These are phyloP conservation scores for Podosphaera fusca DNA, from an alignment of 2,329 filamentous ascomycete genomes.

Conservation along the genomic window DNA sequence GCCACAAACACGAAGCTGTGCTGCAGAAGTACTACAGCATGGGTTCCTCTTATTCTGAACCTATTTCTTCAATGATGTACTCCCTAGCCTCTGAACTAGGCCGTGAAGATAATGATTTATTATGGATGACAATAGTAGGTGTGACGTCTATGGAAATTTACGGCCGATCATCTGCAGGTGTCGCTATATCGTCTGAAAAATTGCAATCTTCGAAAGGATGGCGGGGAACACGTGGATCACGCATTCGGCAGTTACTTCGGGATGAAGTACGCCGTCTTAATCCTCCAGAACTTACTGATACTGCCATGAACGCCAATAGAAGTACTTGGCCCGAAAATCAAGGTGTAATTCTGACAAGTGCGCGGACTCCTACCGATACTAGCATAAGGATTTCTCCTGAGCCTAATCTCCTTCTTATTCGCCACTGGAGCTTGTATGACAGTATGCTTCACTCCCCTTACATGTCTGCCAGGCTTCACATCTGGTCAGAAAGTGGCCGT, in stretches of 20 bases:
- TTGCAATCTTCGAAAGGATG: conserved; percentile 40
- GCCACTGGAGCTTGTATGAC: conserved; percentile 95
- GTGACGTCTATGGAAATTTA: conserved; percentile 87
- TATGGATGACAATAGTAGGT: conserved; percentile 89
- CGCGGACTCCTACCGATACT: conserved; percentile 70
- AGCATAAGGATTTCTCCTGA: conserved; percentile 84
- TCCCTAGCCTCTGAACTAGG: conserved; percentile 85
- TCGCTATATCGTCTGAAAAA: conserved; percentile 39
- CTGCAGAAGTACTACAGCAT: conserved; percentile 66
- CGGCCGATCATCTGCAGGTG: conserved; percentile 60
- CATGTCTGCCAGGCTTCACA: conserved; percentile 71
- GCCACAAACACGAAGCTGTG: conserved; percentile 52
- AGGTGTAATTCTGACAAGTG: conserved; percentile 75
- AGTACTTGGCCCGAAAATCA: conserved; percentile 39
- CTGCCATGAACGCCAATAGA: conserved; percentile 32
- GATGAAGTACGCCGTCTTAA: conserved; percentile 91
- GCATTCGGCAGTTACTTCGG: conserved; percentile 63
- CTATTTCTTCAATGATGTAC: conserved; percentile 84
- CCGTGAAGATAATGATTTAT: conserved; percentile 82
- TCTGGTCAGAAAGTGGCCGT: conserved; percentile 77
- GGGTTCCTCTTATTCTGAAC: conserved; percentile 81
- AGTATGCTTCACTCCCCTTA: conserved; percentile 97
- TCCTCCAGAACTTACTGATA: conserved; percentile 40
- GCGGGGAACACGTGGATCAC: conserved; percentile 61
- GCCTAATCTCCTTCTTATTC: conserved; percentile 72